Evolutionary conservation across 2,329 filamentous ascomycete genomes (phyloP).

Genomic region (Fusarium metavorans): DNA sequence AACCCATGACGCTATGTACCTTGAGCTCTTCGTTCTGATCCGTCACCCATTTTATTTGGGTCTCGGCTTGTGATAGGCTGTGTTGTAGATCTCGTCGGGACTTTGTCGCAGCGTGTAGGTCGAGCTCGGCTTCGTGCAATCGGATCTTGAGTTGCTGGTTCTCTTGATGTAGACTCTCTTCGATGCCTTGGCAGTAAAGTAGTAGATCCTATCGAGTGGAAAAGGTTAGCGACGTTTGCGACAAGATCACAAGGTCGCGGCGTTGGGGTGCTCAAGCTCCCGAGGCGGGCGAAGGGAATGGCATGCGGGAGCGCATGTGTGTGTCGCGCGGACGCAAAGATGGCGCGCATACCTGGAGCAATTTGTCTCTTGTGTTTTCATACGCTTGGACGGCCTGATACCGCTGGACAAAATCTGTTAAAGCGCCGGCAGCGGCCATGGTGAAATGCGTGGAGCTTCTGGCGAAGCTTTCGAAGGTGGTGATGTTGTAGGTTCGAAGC

Average conservation of each 20-base stretch:
- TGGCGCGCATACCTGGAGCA: conserved; percentile 59
- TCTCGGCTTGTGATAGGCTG: conserved; percentile 55
- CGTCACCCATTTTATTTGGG: conserved; percentile 49
- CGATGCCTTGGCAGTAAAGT: conserved; percentile 54
- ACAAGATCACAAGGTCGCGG: background rate
- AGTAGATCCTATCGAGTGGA: conserved; percentile 46
- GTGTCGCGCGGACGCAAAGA: background rate
- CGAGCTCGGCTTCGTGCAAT: conserved; percentile 59
- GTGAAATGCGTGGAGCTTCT: conserved; percentile 15
- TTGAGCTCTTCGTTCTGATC: conserved; percentile 59
- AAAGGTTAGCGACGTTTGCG: conserved; percentile 7
- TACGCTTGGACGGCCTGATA: conserved; percentile 59
- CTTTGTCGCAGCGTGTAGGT: conserved; percentile 62
- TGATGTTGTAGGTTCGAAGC: conserved; percentile 9
- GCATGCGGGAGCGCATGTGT: background rate
- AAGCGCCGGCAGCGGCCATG: conserved; percentile 44
- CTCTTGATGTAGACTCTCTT: conserved; percentile 58
- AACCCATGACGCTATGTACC: conserved; percentile 51
- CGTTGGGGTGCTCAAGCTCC: background rate
- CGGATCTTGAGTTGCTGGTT: conserved; percentile 56
- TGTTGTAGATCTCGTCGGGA: conserved; percentile 64
- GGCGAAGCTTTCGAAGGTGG: conserved; percentile 14
- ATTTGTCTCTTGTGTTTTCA: conserved; percentile 55
- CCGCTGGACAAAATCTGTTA: conserved; percentile 61
- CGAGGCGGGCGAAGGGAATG: conserved; percentile 11